phyloP scores from a whole-genome alignment of 805 yeast genomes.

The Sugiyamaella valdiviana region DNA sequence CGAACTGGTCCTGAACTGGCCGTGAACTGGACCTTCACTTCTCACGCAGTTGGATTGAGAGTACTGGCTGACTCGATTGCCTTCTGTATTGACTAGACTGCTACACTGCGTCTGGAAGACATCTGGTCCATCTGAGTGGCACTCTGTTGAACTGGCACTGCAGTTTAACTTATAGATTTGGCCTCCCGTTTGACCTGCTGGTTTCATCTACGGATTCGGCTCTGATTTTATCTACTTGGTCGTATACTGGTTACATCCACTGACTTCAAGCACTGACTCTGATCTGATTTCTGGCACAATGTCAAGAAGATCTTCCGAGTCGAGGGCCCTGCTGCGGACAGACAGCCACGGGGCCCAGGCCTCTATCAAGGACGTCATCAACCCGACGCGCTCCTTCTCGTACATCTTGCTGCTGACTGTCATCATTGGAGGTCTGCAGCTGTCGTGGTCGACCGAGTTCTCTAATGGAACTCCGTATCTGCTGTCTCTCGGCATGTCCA shows the following conservation, averaged over 20 bases:
- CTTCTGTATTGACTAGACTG: no score
- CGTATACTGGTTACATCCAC: not conserved
- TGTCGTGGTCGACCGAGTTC: constrained; percentile 63
- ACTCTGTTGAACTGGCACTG: no score
- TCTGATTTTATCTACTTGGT: not conserved
- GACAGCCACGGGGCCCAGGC: not conserved
- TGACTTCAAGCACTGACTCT: not conserved
- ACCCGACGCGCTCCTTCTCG: constrained; percentile 40
- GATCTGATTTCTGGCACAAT: not conserved
- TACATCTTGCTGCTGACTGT: constrained; percentile 44
- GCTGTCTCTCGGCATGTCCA: constrained; percentile 56
- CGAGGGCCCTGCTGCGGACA: not conserved
- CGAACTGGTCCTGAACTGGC: no score
- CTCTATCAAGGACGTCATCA: constrained; percentile 23
- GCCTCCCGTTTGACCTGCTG: no score
- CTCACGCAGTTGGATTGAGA: no score
- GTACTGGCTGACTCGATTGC: no score
- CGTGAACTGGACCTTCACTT: no score
- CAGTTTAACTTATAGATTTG: no score
- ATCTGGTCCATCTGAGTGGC: no score
- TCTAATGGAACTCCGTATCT: constrained; percentile 58
- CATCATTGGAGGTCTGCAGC: constrained; percentile 51
- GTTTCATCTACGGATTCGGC: no score
- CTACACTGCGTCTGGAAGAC: no score
- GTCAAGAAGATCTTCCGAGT: not conserved